Evolutionary conservation across 805 yeast species (phyloP), one percentile per base, ranked within the genome.

Genomic region (Yarrowia phangngaensis): DNA sequence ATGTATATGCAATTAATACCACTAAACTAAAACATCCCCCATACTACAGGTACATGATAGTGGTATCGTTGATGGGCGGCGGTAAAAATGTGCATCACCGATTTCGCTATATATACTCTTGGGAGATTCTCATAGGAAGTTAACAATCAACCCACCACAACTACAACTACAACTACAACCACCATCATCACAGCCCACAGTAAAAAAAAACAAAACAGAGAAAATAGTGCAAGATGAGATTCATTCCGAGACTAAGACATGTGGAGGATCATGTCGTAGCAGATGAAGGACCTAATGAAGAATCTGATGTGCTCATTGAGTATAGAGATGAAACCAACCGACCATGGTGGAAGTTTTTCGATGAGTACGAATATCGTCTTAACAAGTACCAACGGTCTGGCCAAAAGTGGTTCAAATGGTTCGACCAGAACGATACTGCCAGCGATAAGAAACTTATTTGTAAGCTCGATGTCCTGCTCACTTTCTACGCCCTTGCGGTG

Each of bases 351-450:
- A 66, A 65, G 29, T 70, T 70, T 50, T 70, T 70, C 46, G 78
- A 79, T 58, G 83, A 80, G 58, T 78, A 74, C 56, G 84, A 80
- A 59, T 80, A 79, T 59, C 64, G 84, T 46, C 60, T 66, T 41
- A 69, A 70, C 23, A 63, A 60, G 31, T 51, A 28, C 36, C 32
- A 22, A 6, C 54, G 63, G 8, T 45, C 58, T 1, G 65, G 64
- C 22, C 64, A 68, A 45, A 68, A 68, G 51, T 77, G 79, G 78
- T 76, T 66, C 60, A 66, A 72, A 26, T 78, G 83, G 83, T 78
- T 71, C 54, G 70, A 71, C 33, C 72, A 71, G 19, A 69, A 64
- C 43, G 75, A 73, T 28, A 64, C 82, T 2, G 67, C 72, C 58
- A 76, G 70, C 1, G 77, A 72, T 43, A 69, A 71, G 38, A 65